Percentiles rank a stretch among this genome's conserved stretches.
Conservation (phyloP, 2,329 filamentous ascomycete genomes). For the Cercospora sesami region DNA sequence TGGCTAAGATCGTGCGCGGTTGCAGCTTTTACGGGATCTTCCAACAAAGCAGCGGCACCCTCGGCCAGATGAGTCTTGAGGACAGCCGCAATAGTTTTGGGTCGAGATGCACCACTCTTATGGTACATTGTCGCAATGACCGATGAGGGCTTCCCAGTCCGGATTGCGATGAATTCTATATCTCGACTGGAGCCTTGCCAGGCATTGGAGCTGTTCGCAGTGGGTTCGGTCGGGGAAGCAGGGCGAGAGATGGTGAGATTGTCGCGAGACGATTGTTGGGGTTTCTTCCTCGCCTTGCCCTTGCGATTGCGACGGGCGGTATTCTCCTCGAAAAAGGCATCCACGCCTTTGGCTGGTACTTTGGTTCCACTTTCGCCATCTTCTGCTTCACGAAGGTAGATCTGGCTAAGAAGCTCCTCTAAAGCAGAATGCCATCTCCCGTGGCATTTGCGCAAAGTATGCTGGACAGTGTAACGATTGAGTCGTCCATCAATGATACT, state of each 20-base stretch:
- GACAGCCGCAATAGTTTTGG: constrained; percentile 57
- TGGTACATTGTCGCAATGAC: constrained; percentile 61
- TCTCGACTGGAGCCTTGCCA: constrained; percentile 61
- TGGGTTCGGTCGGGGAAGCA: constrained; percentile 32
- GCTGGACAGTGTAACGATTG: constrained; percentile 63
- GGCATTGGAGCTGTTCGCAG: constrained; percentile 47
- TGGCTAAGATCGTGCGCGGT: constrained; percentile 56
- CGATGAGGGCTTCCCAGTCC: constrained; percentile 50
- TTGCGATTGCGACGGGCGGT: constrained; percentile 48
- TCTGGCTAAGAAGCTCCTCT: constrained; percentile 76
- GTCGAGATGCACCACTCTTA: constrained; percentile 56
- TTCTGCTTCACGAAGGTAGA: constrained; percentile 70
- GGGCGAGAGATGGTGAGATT: constrained; percentile 30
- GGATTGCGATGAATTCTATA: constrained; percentile 60
- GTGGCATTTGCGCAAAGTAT: constrained; percentile 66
- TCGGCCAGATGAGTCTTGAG: constrained; percentile 42
- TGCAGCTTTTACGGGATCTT: constrained; percentile 27
- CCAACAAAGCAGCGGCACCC: constrained; percentile 16
- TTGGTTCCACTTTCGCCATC: constrained; percentile 49
- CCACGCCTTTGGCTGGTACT: constrained; percentile 67
- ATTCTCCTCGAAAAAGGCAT: constrained; percentile 70
- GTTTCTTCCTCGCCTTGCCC: constrained; percentile 46
- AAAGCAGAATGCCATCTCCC: constrained; percentile 69
- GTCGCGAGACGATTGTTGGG: constrained; percentile 35
- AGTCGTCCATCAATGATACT: constrained; percentile 69